Conservation (phyloP, 495 filamentous ascomycete genomes). For the Rostrohypoxylon terebratum region DNA sequence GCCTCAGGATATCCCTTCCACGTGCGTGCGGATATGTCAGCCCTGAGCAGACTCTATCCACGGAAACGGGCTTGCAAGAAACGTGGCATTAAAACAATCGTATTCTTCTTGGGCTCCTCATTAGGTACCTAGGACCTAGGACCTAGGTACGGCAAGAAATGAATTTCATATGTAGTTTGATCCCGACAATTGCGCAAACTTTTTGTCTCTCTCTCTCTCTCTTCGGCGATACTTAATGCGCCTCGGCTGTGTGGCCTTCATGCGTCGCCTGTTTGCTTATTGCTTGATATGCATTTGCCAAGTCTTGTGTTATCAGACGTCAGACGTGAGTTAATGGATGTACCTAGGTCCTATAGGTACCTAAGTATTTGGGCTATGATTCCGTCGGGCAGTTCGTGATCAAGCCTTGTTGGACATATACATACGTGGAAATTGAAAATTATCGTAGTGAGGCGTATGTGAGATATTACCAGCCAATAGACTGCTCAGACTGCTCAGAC, state of each 20-base stretch:
- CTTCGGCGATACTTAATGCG: not conserved
- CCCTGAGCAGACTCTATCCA: not conserved
- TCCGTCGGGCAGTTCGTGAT: not conserved
- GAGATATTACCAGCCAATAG: conserved; percentile 2
- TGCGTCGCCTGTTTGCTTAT: not conserved
- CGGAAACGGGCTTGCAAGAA: not conserved
- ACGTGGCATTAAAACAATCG: not conserved
- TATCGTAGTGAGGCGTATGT: not conserved
- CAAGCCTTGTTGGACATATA: not conserved
- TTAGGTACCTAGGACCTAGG: not conserved
- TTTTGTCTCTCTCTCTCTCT: not conserved
- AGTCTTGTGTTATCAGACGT: not conserved
- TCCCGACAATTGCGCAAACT: not conserved
- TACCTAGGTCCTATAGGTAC: too few species aligned
- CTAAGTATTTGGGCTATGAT: not conserved
- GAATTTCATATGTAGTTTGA: not conserved
- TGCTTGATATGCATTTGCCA: too few species aligned
- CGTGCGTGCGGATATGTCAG: not conserved
- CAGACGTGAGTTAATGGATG: too few species aligned
- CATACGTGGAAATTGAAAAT: not conserved
- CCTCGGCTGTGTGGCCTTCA: not conserved
- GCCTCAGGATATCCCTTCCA: not conserved
- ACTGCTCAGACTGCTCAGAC: not conserved
- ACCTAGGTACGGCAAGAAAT: not conserved
- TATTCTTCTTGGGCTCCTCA: not conserved